A percentile compares a stretch with the other conserved stretches of the same genome.
These are phyloP conservation scores for Xylaria arbuscula DNA, from an alignment of 2,329 filamentous ascomycete genomes.

Conservation along the genomic window DNA sequence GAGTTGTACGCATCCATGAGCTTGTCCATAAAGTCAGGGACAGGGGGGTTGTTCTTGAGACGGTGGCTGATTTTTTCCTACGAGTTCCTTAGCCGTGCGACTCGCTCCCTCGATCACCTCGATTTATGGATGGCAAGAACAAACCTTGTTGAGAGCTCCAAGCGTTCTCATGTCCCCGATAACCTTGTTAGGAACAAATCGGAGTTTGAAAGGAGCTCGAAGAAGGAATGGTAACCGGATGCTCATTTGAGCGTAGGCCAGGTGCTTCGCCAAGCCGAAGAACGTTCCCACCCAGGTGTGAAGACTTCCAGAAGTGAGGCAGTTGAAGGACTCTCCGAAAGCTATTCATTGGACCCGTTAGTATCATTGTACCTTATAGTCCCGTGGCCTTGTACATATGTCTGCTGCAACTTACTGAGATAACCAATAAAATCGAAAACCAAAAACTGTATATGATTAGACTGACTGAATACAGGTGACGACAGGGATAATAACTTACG, in stretches of 20 bases:
- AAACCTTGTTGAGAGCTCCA: constrained; percentile 16
- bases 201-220: background rate
- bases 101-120: background rate
- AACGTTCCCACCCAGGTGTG: constrained; percentile 25
- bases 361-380: background rate
- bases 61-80: constrained; percentile 38
- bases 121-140: background rate
- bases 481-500: constrained; percentile 2
- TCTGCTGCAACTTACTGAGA: constrained; percentile 17
- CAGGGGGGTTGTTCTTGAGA: constrained; percentile 26
- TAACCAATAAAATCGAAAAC: constrained; percentile 26
- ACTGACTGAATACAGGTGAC: too few relatives aligned
- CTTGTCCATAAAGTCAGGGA: constrained; percentile 42
- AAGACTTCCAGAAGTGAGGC: constrained; percentile 18
- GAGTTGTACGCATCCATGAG: constrained; percentile 38
- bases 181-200: constrained; percentile 6
- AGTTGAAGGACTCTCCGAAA: constrained; percentile 29
- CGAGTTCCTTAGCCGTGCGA: background rate
- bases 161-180: background rate
- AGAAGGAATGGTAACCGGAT: constrained; percentile 18
- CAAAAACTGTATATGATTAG: constrained; percentile 18
- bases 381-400: too few relatives aligned
- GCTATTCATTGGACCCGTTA: constrained; percentile 2
- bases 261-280: constrained; percentile 11
- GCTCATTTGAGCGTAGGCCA: constrained; percentile 16